Percentiles rank a stretch among this genome's conserved stretches.
Evolutionary conservation across 208 protist species (phyloP).

Genomic region (Leishmania amazonensis): DNA sequence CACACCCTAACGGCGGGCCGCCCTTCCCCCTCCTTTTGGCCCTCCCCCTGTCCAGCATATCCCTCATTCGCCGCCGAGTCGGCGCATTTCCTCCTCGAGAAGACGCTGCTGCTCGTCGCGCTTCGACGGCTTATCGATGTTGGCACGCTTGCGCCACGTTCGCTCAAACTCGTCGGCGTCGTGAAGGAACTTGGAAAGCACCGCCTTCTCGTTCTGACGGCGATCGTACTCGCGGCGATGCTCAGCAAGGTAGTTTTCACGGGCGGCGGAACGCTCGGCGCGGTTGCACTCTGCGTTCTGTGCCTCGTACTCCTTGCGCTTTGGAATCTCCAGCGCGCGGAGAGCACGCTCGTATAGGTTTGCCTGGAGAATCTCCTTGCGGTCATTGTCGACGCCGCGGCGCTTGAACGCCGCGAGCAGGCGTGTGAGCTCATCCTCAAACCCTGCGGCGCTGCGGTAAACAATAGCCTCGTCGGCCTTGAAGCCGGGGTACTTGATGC

Average conservation of each 20-base stretch:
- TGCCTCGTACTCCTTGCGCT: conserved; percentile 53
- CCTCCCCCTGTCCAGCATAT: too few species aligned
- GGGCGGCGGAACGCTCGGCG: conserved; percentile 53
- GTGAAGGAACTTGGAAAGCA: conserved; percentile 61
- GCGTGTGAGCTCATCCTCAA: conserved; percentile 75
- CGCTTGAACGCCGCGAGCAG: conserved; percentile 35
- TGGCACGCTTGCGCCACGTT: conserved; percentile 35
- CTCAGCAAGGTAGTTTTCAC: conserved; percentile 71
- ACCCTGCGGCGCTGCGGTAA: conserved; percentile 49
- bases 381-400: conserved; percentile 41
- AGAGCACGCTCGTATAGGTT: conserved; percentile 81
- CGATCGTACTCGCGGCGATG: conserved; percentile 85
- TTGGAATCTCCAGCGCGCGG: conserved; percentile 71
- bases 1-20: neutral
- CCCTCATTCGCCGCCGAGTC: conserved; percentile 32
- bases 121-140: conserved; percentile 70
- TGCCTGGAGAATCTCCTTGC: conserved; percentile 54
- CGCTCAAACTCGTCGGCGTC: conserved; percentile 66
- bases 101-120: conserved; percentile 76
- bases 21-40: too few species aligned
- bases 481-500: conserved; percentile 79
- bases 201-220: conserved; percentile 56
- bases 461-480: conserved; percentile 55
- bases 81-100: conserved; percentile 71
- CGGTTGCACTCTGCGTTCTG: conserved; percentile 54